Evolutionary conservation across 257 asterid genomes (phyloP), one percentile per base, ranked within the genome.

Genomic region (Solanum habrochaites): DNA sequence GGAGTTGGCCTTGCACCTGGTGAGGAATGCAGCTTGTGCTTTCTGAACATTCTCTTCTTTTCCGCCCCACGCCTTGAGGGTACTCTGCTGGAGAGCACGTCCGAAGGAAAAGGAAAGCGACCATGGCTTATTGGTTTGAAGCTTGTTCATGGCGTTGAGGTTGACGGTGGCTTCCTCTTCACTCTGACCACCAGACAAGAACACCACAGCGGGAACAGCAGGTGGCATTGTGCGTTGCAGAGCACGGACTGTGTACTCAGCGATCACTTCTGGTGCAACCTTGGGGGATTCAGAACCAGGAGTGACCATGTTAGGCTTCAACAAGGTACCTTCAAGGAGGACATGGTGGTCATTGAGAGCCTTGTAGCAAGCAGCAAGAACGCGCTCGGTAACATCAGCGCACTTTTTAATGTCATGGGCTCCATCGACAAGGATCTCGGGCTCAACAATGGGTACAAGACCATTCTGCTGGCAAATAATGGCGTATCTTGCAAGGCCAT

Each of bases 301-400:
- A 58, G 96, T 93, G 42, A 93, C 94, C 96, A 93, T 93, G 91
- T 93, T 92, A 8, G 96, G 96, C 91, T 93, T 93, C 86, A 93
- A 88, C 25, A 93, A 89, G 37, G 95, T 93, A 70, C 95, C 95
- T 87, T 93, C 95, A 0, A 93, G 92, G 32, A 93, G 95, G 83
- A 93, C 93, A 2, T 93, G 91, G 89, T 93, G 94, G 73, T 93
- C 94, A 35, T 91, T 93, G 23, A 93, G 93, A 2, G 96, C 96
- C 93, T 93, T 93, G 93, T 92, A 92, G 92, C 94, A 92, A 32
- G 95, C 93, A 15, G 94, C 95, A n/a, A 93, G 91, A 45, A 93
- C 96, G 6, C 96, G 94, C 86, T 93, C 96, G 0, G 96, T 93
- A 32, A 93, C 92, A 7, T 91, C 96, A 6, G 96, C 94, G 6